A percentile compares a stretch with the other conserved stretches of the same genome.
Conservation (phyloP, 768 basidiomycete genomes). For the Psilocybe cubensis region DNA sequence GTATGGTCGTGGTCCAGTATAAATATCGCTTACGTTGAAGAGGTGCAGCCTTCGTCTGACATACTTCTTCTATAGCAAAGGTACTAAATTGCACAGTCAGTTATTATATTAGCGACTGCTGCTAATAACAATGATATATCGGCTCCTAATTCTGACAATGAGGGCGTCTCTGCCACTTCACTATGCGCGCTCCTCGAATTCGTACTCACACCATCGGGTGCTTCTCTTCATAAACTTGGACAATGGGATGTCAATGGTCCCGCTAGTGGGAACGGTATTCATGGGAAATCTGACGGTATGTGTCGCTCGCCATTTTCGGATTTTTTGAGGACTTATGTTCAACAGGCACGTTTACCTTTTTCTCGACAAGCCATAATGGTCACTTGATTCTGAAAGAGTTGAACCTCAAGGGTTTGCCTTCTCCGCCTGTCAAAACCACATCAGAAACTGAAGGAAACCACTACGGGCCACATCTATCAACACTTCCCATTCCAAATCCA, state of each 20-base stretch:
- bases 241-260: constrained; percentile 60
- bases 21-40: constrained; percentile 37
- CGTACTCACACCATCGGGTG: constrained; percentile 30
- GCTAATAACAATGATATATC: constrained; percentile 39
- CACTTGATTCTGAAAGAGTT: constrained; percentile 49
- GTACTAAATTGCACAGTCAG: constrained; percentile 31
- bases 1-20: constrained; percentile 49
- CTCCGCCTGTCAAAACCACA: constrained; percentile 11
- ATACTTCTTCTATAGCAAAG: not conserved
- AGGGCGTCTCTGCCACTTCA: constrained; percentile 40
- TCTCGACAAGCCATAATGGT: constrained; percentile 45
- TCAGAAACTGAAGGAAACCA: constrained; percentile 31
- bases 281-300: constrained; percentile 52
- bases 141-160: constrained; percentile 30
- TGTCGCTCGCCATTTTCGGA: constrained; percentile 2
- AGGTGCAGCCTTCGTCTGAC: constrained; percentile 33
- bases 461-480: constrained; percentile 35
- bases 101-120: constrained; percentile 51
- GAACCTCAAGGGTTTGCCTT: constrained; percentile 29
- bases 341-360: constrained; percentile 37
- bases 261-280: constrained; percentile 46
- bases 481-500: constrained; percentile 54
- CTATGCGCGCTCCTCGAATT: constrained; percentile 45
- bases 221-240: constrained; percentile 49
- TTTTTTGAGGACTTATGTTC: constrained; percentile 16